These are phyloP conservation scores for Boletus subparvulus DNA, from an alignment of 768 basidiomycete species.

Conservation along the genomic window DNA sequence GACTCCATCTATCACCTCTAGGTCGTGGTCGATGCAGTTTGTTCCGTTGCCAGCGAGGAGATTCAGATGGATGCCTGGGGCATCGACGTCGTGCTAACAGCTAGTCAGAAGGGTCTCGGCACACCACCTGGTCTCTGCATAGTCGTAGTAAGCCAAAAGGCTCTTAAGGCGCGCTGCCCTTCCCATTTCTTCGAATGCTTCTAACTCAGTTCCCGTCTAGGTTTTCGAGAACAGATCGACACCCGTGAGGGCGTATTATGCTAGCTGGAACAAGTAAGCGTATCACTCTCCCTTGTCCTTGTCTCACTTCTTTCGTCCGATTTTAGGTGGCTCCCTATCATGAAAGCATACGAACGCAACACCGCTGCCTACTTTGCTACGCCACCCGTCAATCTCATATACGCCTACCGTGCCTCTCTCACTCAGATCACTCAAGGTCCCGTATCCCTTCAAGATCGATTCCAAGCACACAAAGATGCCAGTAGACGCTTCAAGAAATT, in stretches of 20 bases:
- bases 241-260: constrained; percentile 79
- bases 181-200: background rate
- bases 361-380: constrained; percentile 90
- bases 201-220: background rate
- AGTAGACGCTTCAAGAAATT: constrained; percentile 68
- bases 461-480: constrained; percentile 69
- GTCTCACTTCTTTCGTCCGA: background rate
- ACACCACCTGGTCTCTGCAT: constrained; percentile 92
- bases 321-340: constrained; percentile 83
- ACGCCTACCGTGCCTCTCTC: constrained; percentile 86
- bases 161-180: constrained; percentile 53
- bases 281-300: background rate
- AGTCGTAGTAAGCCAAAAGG: constrained; percentile 74
- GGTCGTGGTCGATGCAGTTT: constrained; percentile 91
- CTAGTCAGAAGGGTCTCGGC: constrained; percentile 90
- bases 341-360: constrained; percentile 88
- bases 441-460: constrained; percentile 74
- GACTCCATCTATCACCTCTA: constrained; percentile 25
- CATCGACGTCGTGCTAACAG: constrained; percentile 84
- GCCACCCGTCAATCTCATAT: constrained; percentile 91
- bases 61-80: constrained; percentile 93
- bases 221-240: constrained; percentile 29
- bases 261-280: constrained; percentile 78
- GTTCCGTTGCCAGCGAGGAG: constrained; percentile 94
- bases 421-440: constrained; percentile 59